Conservation (phyloP, 306 rosid genomes). For the Glycine latifolia region DNA sequence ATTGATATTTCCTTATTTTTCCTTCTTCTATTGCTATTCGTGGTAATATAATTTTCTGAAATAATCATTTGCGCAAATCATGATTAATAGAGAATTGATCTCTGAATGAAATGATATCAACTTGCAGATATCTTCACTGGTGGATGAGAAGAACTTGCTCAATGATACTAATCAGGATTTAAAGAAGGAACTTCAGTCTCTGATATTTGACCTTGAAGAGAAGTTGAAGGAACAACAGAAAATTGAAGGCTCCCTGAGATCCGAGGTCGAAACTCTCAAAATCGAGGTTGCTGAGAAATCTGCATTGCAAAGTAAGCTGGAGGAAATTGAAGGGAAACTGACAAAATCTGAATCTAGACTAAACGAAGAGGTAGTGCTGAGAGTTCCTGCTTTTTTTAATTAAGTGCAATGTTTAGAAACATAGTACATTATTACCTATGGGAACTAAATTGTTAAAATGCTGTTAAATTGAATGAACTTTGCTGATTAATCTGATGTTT, state of each 20-base stretch:
- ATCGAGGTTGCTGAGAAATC: conserved; percentile 68
- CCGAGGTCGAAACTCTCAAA: conserved; percentile 72
- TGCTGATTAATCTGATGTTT: conserved; percentile 43
- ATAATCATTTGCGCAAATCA: neutral
- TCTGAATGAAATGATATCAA: conserved; percentile 41
- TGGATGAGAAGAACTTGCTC: conserved; percentile 82
- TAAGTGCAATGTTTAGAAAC: conserved; percentile 30
- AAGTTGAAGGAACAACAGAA: conserved; percentile 70
- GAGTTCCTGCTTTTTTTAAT: conserved; percentile 18
- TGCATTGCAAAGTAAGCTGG: conserved; percentile 61
- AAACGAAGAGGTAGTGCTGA: conserved; percentile 72
- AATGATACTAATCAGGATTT: conserved; percentile 71
- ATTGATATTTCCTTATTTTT: conserved; percentile 5
- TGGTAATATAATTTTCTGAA: conserved; percentile 12
- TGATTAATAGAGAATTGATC: conserved; percentile 16
- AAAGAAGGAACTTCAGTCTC: conserved; percentile 75
- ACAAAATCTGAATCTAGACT: conserved; percentile 64
- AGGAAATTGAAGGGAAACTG: conserved; percentile 72
- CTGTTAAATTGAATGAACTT: neutral
- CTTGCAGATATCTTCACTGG: conserved; percentile 74
- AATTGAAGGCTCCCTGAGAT: conserved; percentile 64
- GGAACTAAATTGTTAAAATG: neutral
- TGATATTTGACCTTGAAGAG: conserved; percentile 71
- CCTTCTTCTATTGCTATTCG: conserved; percentile 1
- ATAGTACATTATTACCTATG: neutral